These are phyloP conservation scores for Fomes fomentarius DNA, from an alignment of 1,284 basidiomycete species.

Conservation along the genomic window DNA sequence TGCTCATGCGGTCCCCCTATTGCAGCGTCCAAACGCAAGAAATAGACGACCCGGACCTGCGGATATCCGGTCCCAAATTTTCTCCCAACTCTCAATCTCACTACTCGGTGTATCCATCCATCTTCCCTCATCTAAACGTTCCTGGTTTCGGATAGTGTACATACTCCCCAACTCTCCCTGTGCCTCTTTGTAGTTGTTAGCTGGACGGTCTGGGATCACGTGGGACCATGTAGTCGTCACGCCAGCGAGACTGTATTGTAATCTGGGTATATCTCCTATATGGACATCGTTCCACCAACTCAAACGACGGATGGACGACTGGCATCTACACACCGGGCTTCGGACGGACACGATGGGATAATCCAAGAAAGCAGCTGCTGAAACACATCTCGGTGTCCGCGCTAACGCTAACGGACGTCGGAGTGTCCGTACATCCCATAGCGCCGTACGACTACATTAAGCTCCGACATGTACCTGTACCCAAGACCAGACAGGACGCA, in stretches of 20 bases:
- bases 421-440: no score
- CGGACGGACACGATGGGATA: no score
- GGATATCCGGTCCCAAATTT: no score
- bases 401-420: not conserved
- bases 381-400: not conserved
- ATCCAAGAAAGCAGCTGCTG: not conserved
- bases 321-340: no score
- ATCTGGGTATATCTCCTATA: constrained; percentile 15
- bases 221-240: constrained; percentile 9
- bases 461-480: no score
- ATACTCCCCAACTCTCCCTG: not conserved
- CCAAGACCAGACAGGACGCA: no score
- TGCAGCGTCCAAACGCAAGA: constrained; percentile 36
- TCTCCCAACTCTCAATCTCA: no score
- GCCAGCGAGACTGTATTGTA: constrained; percentile 14
- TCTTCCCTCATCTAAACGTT: no score
- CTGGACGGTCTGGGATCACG: constrained; percentile 5
- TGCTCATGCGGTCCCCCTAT: not conserved
- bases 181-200: not conserved
- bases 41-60: constrained; percentile 23
- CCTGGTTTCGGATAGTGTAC: constrained; percentile 1
- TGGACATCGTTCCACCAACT: not conserved
- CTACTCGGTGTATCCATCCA: no score
- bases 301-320: not conserved
- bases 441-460: not conserved